Evolutionary conservation across 495 filamentous ascomycete species (phyloP).

Genomic region (Tuber magnatum): DNA sequence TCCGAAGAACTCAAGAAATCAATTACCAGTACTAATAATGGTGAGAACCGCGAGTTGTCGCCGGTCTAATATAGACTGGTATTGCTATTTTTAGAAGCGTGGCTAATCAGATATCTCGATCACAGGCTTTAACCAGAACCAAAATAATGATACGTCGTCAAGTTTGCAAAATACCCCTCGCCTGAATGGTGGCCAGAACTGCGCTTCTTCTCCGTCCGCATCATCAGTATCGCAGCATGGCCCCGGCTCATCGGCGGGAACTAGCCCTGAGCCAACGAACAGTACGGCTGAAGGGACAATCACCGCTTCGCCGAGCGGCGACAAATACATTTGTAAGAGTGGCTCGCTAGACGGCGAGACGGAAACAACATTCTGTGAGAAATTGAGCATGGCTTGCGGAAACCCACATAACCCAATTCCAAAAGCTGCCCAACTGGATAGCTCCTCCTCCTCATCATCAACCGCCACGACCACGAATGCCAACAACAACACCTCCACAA

Average conservation of each 20-base stretch:
- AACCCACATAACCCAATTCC: slow-evolving; percentile 64
- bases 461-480: slow-evolving; percentile 19
- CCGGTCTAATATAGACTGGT: not conserved
- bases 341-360: slow-evolving; percentile 40
- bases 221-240: slow-evolving; percentile 59
- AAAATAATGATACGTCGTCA: slow-evolving; percentile 35
- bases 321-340: slow-evolving; percentile 37
- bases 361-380: slow-evolving; percentile 55
- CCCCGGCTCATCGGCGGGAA: slow-evolving; percentile 76
- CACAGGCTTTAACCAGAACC: slow-evolving; percentile 41
- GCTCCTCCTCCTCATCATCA: slow-evolving; percentile 29
- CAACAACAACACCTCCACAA: slow-evolving; percentile 13
- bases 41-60: slow-evolving; percentile 33
- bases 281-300: slow-evolving; percentile 36
- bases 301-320: slow-evolving; percentile 31
- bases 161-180: slow-evolving; percentile 37
- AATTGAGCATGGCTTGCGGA: slow-evolving; percentile 65
- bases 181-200: slow-evolving; percentile 38
- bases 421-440: slow-evolving; percentile 20
- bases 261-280: slow-evolving; percentile 59
- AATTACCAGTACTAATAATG: slow-evolving; percentile 12
- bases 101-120: not conserved
- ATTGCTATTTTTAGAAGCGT: not conserved
- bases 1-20: slow-evolving; percentile 36
- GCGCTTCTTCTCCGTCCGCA: slow-evolving; percentile 52